Evolutionary conservation across 2,329 filamentous ascomycete genomes (phyloP).

Genomic region (Calonectria montana): DNA sequence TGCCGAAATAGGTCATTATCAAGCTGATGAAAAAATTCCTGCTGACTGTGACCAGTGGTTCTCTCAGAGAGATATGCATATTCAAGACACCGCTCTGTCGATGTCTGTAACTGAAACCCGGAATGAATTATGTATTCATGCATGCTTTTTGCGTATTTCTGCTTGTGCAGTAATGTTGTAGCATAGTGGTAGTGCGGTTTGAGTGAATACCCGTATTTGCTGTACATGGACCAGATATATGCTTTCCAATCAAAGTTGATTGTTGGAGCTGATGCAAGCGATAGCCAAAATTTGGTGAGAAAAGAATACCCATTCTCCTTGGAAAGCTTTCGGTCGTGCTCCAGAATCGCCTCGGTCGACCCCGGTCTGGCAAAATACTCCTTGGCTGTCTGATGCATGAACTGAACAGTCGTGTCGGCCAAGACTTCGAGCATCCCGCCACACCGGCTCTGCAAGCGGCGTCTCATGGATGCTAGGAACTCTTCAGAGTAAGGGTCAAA

Average conservation of each 20-base stretch:
- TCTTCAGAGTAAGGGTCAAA: not conserved
- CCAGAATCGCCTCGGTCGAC: not conserved
- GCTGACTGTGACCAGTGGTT: not conserved
- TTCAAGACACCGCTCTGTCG: not conserved
- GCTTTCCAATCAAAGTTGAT: not conserved
- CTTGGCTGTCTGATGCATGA: not conserved
- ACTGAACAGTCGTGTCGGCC: not conserved
- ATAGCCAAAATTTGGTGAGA: not conserved
- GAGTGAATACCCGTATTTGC: not conserved
- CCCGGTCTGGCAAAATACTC: not conserved
- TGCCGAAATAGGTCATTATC: not conserved
- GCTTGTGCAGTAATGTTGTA: not conserved
- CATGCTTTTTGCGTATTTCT: not conserved
- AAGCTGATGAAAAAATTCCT: not conserved
- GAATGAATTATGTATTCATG: not conserved
- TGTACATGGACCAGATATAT: not conserved
- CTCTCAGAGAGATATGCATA: not conserved
- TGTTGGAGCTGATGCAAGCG: not conserved
- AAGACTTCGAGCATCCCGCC: not conserved
- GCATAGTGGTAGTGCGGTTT: not conserved
- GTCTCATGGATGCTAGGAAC: not conserved
- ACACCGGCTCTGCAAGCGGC: not conserved
- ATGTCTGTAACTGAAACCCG: not conserved
- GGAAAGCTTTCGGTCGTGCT: not conserved
- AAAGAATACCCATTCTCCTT: not conserved